Base-by-base conservation (phyloP, 108 stramenopile genomes). In the Skeletonema grethae region DNA sequence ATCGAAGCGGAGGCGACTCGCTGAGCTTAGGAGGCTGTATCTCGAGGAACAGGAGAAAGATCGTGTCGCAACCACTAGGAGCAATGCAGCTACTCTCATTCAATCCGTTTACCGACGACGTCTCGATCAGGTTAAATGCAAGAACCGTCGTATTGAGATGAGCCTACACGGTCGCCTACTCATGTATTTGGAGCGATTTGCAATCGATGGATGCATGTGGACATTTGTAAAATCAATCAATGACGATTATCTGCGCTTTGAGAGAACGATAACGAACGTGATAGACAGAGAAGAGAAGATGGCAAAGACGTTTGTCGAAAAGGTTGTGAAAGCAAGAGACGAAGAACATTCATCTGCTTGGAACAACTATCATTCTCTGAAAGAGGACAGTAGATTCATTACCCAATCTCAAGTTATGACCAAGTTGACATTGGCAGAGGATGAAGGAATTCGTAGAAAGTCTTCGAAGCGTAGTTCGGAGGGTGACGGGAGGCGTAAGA, bases 201-300 rank as follows among this genome's bases (percentile, higher is more conserved):
- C 48, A 58, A 56, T 71, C 32, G 70, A 81, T 65, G 75, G 75
- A 12, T 69, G 70, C 41, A 50, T 81, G 41, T 81, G 69, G 53
- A 53, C 70, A 2, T 76, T 81, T 28, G 32, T 81, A 20, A 81
- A 76, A 65, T 70, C 59, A 31, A 65, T 81, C n/a, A 76, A 75
- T 36, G 75, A 75, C 55, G 80, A 81, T 59, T 81, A 76, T 66
- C 32, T 56, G 46, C 45, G 80, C 7, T 81, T 71, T 60, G 75
- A 81, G 53, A 45, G 31, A 22, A 81, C 69, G 1, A 81, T 81
- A 13, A 70, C 16, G 22, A 70, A 63, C 28, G 76, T 66, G 11
- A 61, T 81, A 11, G 63, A 76, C 29, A 60, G 74, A 20, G 80
- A 81, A 61, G 80, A 81, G 34, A 76, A 65, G 38, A 64, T 70